Base-by-base conservation (phyloP, 1,139 yeast genomes). In the Taphrina communis region DNA sequence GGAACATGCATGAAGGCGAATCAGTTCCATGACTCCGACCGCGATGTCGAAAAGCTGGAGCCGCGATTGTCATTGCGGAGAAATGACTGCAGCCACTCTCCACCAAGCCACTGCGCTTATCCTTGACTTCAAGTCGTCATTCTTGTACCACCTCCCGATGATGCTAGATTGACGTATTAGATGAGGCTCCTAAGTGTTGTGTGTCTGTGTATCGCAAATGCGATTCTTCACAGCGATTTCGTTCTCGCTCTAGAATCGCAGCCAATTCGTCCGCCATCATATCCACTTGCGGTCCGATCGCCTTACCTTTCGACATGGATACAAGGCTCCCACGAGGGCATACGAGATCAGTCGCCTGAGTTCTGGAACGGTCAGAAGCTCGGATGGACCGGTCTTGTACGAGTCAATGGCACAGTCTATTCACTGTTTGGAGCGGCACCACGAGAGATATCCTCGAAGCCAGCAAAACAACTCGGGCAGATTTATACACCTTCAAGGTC, bases 331-430 rank as follows among this genome's bases (percentile, higher is more conserved):
- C 51, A 44, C 53, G 53, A 58, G n/a, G 62, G 62, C 12, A 58
- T 58, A 8, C 8, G 31, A 9, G 62, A 35, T n/a, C 51, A 44
- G 53, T 25, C 53, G 6, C 53, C 53, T 21, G 62, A 58, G 52
- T 58, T 58, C 53, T 58, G 62, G 62, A 58, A 58, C 17, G 62
- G 62, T 6, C 62, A 58, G 53, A 58, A 19, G 25, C 41, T 58
- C 9, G 62, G 62, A 6, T 58, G 62, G 62, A 58, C 62, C 7
- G 39, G 62, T n/a, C 53, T 58, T 8, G 53, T 44, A 31, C 62
- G 53, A 5, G 14, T 44, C 41, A 31, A 44, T n/a, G 53, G 21
- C 12, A 44, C 53, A 12, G 14, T 58, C 21, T 58, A 58, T 17
- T 58, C 62, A 14, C 31, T 58, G 38, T 46, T 58, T 6, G 62